A percentile compares a stretch with the other conserved stretches of the same genome.
Conservation (phyloP, 805 yeast genomes). For the Saturnispora kantuleensis region DNA sequence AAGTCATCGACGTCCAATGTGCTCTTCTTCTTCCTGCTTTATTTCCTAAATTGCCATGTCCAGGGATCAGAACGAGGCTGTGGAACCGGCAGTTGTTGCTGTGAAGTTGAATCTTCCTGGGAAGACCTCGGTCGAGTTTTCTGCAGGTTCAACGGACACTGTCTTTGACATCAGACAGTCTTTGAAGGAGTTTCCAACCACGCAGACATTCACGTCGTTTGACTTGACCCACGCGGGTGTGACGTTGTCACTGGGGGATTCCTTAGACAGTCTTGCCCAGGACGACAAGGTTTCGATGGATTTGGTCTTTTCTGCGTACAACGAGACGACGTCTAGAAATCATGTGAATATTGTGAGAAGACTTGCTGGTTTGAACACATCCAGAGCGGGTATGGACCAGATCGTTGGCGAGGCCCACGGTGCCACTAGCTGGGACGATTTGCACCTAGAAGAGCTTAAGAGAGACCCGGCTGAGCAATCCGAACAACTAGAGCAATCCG, state of each 20-base stretch:
- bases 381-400: conserved; percentile 34
- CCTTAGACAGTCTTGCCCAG: conserved; percentile 12
- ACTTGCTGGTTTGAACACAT: conserved; percentile 39
- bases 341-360: conserved; percentile 62
- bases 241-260: conserved; percentile 18
- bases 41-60: neutral
- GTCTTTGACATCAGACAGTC: conserved; percentile 50
- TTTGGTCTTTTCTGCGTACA: conserved; percentile 48
- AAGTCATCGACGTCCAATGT: neutral
- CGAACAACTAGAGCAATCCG: conserved; percentile 9
- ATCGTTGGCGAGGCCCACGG: conserved; percentile 37
- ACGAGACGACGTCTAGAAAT: conserved; percentile 45
- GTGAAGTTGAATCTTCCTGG: conserved; percentile 11
- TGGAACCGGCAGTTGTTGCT: conserved; percentile 3
- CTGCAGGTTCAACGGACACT: conserved; percentile 16
- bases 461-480: conserved; percentile 10
- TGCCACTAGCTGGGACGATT: conserved; percentile 34
- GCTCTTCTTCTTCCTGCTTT: neutral
- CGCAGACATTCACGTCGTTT: conserved; percentile 55
- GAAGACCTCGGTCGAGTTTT: conserved; percentile 1
- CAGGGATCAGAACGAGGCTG: neutral
- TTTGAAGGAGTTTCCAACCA: conserved; percentile 44
- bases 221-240: conserved; percentile 32
- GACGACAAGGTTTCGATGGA: conserved; percentile 30
- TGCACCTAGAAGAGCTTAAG: conserved; percentile 29